Conservation (phyloP, 306 rosid genomes). For the Carpinus viminea region DNA sequence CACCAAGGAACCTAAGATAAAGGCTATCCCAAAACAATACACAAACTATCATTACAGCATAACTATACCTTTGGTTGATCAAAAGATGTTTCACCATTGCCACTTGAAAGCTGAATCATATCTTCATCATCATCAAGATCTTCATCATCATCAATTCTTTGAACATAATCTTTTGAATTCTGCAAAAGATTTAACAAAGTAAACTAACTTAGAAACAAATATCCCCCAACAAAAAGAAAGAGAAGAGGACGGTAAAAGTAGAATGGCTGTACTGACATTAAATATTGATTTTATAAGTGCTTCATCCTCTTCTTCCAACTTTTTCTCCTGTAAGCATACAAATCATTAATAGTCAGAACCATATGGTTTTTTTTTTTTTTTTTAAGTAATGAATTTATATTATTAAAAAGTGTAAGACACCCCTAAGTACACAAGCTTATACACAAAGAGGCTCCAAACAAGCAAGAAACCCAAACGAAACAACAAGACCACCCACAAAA, state of each 20-base stretch:
- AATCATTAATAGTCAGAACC: constrained; percentile 1
- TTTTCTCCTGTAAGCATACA: constrained; percentile 56
- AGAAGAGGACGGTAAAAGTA: neutral
- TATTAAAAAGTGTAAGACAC: too few species aligned
- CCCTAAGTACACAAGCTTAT: too few species aligned
- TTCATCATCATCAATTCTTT: constrained; percentile 72
- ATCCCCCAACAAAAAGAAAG: neutral
- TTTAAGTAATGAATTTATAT: too few species aligned
- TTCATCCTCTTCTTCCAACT: constrained; percentile 87
- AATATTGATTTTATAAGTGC: constrained; percentile 68
- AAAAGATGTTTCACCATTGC: constrained; percentile 43
- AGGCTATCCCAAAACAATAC: neutral
- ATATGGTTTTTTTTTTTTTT: neutral
- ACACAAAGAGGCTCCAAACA: too few species aligned
- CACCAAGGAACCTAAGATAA: neutral
- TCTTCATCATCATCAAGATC: constrained; percentile 58
- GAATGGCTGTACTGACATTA: constrained; percentile 43
- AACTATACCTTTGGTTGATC: constrained; percentile 44
- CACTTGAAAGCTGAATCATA: constrained; percentile 28
- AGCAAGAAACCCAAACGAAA: too few species aligned
- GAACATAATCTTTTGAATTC: constrained; percentile 54
- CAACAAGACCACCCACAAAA: too few species aligned
- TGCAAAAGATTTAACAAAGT: constrained; percentile 33
- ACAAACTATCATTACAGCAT: neutral
- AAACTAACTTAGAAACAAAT: constrained; percentile 4